Percentiles rank a stretch among this genome's conserved stretches.
Evolutionary conservation across 768 basidiomycete genomes (phyloP).

Genomic region (Trametes coccinea): DNA sequence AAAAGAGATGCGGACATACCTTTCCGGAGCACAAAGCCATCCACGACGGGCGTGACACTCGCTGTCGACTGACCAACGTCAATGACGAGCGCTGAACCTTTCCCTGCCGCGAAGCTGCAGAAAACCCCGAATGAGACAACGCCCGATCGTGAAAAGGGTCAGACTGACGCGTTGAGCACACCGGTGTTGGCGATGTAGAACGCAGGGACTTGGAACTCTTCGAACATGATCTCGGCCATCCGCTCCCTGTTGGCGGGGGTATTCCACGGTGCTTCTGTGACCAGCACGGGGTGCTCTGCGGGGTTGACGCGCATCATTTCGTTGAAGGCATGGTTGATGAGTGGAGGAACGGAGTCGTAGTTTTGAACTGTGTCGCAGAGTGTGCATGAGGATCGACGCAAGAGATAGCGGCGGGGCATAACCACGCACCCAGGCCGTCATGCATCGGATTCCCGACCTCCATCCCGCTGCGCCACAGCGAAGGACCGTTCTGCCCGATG

Average conservation of each 20-base stretch:
- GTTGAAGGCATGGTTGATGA: slow-evolving; percentile 73
- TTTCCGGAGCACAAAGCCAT: slow-evolving; percentile 96
- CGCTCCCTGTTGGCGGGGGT: slow-evolving; percentile 88
- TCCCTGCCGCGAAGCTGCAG: slow-evolving; percentile 89
- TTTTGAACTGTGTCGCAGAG: slow-evolving; percentile 55
- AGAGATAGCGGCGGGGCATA: no score
- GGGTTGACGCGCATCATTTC: slow-evolving; percentile 78
- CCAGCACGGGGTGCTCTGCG: slow-evolving; percentile 85
- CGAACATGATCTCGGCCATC: slow-evolving; percentile 97
- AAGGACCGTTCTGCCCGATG: slow-evolving; percentile 86
- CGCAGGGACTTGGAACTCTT: slow-evolving; percentile 91
- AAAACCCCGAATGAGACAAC: neutral
- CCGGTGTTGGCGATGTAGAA: slow-evolving; percentile 96
- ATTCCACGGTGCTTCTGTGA: slow-evolving; percentile 98
- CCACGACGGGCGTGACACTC: slow-evolving; percentile 93
- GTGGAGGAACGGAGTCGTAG: slow-evolving; percentile 69
- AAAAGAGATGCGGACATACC: slow-evolving; percentile 43
- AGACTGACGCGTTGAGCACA: slow-evolving; percentile 84
- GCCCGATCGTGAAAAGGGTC: neutral
- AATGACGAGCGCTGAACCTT: slow-evolving; percentile 94
- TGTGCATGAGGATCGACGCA: no score
- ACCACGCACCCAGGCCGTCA: slow-evolving; percentile 77
- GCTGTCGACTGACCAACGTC: slow-evolving; percentile 90
- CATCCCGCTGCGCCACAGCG: slow-evolving; percentile 89
- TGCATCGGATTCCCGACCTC: slow-evolving; percentile 79